Percentiles rank a stretch among this genome's conserved stretches.
phyloP scores from a whole-genome alignment of 2,329 filamentous ascomycete species.

The Aspergillaceae sp. region DNA sequence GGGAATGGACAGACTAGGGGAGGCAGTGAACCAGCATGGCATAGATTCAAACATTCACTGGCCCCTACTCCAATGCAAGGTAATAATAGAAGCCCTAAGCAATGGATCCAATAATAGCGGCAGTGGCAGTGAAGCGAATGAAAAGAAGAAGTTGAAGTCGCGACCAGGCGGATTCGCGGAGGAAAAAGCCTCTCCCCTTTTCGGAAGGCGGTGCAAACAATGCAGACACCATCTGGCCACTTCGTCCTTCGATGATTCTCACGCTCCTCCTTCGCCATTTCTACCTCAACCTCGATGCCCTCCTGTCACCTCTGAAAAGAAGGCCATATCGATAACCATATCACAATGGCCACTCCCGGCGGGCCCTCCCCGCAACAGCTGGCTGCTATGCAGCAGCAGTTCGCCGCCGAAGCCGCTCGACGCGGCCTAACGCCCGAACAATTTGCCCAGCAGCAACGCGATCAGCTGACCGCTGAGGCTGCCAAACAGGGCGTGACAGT shows the following conservation, averaged over 20 bases:
- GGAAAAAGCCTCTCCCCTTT: conserved; percentile 6
- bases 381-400: conserved; percentile 69
- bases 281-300: conserved; percentile 5
- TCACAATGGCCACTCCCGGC: conserved; percentile 30
- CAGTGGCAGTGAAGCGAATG: neutral
- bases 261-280: conserved; percentile 1
- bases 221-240: conserved; percentile 4
- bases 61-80: neutral
- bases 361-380: conserved; percentile 75
- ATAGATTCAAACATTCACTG: neutral
- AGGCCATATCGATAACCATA: neutral
- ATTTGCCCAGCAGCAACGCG: conserved; percentile 58
- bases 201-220: neutral
- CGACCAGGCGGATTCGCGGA: neutral
- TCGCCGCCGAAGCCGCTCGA: conserved; percentile 74
- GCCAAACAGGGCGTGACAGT: conserved; percentile 46
- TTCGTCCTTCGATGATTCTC: neutral
- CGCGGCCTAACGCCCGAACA: conserved; percentile 76
- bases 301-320: neutral
- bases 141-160: neutral
- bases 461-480: conserved; percentile 38
- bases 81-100: neutral
- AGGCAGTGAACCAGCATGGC: conserved; percentile 4
- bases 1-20: conserved; percentile 1
- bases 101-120: neutral